A percentile compares a stretch with the other conserved stretches of the same genome.
Evolutionary conservation across 202 grass and related monocot genomes (phyloP).

Genomic region (Zizania palustris): DNA sequence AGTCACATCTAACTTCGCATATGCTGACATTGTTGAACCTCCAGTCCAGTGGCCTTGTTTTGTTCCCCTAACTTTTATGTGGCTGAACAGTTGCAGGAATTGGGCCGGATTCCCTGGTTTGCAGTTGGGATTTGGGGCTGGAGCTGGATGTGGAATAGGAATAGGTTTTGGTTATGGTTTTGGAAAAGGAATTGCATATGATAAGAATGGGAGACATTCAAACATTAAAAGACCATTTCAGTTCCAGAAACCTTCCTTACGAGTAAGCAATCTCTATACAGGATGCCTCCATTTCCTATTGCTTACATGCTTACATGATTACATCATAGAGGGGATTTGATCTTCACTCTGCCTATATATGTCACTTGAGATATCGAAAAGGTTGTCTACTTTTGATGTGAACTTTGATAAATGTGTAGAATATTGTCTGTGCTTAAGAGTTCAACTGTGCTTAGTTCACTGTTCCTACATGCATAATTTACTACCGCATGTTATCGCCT

Average conservation of each 20-base stretch:
- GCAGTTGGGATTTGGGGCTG: slow-evolving; percentile 73
- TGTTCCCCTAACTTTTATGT: slow-evolving; percentile 32
- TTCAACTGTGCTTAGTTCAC: not conserved
- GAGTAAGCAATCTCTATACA: slow-evolving; percentile 62
- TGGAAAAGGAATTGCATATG: slow-evolving; percentile 84
- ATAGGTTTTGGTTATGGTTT: slow-evolving; percentile 89
- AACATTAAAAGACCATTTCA: slow-evolving; percentile 76
- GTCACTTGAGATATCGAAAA: not conserved
- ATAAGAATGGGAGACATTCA: slow-evolving; percentile 69
- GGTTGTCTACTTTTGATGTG: not conserved
- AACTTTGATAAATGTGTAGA: not conserved
- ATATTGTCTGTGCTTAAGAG: not conserved
- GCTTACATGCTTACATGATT: slow-evolving; percentile 2
- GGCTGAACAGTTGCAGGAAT: slow-evolving; percentile 69
- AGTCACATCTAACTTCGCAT: not conserved
- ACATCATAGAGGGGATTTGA: not conserved
- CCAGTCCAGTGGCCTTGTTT: not conserved
- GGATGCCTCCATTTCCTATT: not conserved
- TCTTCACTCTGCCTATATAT: not conserved
- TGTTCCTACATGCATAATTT: slow-evolving; percentile 1
- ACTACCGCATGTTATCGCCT: not conserved
- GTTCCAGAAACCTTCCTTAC: slow-evolving; percentile 49
- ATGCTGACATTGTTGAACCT: not conserved
- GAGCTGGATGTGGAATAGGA: slow-evolving; percentile 90
- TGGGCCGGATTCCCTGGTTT: slow-evolving; percentile 82